Evolutionary conservation across 2,329 filamentous ascomycete species (phyloP), one percentile per base, ranked within the genome.

Genomic region (Chalara sp.): DNA sequence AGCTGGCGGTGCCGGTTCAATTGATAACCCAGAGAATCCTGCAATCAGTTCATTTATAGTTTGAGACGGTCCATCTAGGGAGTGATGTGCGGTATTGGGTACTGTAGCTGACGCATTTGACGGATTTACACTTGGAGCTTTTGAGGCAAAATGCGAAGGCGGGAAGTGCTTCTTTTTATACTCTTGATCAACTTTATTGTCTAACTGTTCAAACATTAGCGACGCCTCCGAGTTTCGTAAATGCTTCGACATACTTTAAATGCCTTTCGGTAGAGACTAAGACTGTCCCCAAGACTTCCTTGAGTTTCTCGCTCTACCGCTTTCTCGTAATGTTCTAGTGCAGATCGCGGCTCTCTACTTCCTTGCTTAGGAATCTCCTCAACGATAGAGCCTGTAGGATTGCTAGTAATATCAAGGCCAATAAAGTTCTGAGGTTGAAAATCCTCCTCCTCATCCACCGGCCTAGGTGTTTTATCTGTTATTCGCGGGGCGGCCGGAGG

Each of bases 131-230:
- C 59, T 63, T 28, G 47, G 49, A 50, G 52, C 51, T 58, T 62
- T 83, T 55, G 76, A 70, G 56, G 73, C 70, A 58, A 72, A 74
- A 33, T 67, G 70, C 7, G 79, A 77, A 39, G 80, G 75, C 30
- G 91, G 86, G 63, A 93, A 96, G 70, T 97, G 84, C 71, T 97
- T 97, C 63, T 89, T 86, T 62, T 88, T 87, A 72, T 96, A 99
- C 51, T 80, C 76, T 61, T 88, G 81, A 67, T 99, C 90, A 48
- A 99, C 92, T 11, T 76, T 74, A 50, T 84, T 77, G 65, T 97
- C 93, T 68, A 99, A 80, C 86, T 92, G 58, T 6, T 51, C 12
- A 21, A 13, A 6, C 10, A 32, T 31, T 7, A 45, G 43, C 12
- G 21, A 21, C 21, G 21, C 21, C 21, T 21, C 21, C 21, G 21